A percentile compares a stretch with the other conserved stretches of the same genome.
Conservation (phyloP, 2,329 filamentous ascomycete genomes). For the Colletotrichum coccodes region DNA sequence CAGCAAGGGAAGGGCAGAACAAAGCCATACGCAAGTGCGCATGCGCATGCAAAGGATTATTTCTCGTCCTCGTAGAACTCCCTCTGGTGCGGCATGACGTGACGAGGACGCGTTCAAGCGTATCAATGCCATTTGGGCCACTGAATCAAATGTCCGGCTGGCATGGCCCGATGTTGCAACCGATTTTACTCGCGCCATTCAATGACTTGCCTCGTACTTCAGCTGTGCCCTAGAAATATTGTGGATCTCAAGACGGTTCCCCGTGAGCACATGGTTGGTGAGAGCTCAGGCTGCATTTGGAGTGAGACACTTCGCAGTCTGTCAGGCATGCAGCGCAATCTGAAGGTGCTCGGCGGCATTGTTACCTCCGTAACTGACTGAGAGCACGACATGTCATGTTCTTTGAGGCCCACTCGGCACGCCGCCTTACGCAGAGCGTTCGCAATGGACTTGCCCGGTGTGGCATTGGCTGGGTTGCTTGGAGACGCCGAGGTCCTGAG, state of each 20-base stretch:
- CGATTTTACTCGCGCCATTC: background rate
- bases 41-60: background rate
- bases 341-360: background rate
- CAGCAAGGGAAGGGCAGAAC: background rate
- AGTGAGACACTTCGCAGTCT: constrained; percentile 9
- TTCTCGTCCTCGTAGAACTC: background rate
- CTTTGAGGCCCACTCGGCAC: background rate
- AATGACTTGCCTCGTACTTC: background rate
- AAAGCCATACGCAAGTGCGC: background rate
- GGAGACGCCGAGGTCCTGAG: background rate
- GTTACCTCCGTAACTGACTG: background rate
- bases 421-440: background rate
- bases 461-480: background rate
- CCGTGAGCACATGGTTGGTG: background rate
- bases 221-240: background rate
- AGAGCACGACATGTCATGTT: background rate
- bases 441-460: background rate
- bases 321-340: constrained; percentile 20
- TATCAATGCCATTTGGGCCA: background rate
- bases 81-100: constrained; percentile 11
- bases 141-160: constrained; percentile 5
- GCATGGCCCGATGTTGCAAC: constrained; percentile 15
- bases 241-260: background rate
- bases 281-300: background rate
- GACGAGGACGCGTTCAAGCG: background rate